These are phyloP conservation scores for Carex kokanica DNA, from an alignment of 176 grass and related monocot genomes.

Conservation along the genomic window DNA sequence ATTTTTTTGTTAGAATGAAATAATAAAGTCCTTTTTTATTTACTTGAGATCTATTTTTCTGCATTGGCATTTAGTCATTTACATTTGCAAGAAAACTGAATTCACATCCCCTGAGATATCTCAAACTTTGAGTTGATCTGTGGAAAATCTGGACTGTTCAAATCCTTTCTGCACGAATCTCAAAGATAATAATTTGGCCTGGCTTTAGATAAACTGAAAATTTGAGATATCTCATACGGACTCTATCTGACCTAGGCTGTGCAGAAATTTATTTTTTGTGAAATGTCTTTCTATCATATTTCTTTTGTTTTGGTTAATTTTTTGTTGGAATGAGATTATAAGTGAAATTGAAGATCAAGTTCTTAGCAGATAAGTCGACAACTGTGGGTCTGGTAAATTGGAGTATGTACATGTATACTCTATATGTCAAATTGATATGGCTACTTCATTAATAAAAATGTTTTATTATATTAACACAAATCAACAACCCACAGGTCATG, in stretches of 20 bases:
- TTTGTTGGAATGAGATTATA: too few relatives aligned
- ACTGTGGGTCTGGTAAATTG: not conserved
- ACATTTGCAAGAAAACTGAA: not conserved
- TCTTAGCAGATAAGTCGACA: not conserved
- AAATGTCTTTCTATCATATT: too few relatives aligned
- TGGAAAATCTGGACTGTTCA: too few relatives aligned
- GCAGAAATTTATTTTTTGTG: not conserved
- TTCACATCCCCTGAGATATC: too few relatives aligned
- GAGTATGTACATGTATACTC: not conserved
- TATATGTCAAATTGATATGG: not conserved
- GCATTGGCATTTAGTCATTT: not conserved
- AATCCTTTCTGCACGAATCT: too few relatives aligned
- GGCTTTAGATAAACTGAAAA: too few relatives aligned
- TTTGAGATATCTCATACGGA: too few relatives aligned
- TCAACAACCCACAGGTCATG: conserved; percentile 27
- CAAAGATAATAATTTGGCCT: too few relatives aligned
- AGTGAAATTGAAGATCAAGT: not conserved
- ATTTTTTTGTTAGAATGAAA: not conserved
- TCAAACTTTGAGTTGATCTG: too few relatives aligned
- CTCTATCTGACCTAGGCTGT: not conserved
- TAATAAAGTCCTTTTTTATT: not conserved
- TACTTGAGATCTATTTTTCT: not conserved
- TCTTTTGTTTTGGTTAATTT: too few relatives aligned
- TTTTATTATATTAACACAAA: not conserved
- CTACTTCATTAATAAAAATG: not conserved